Evolutionary conservation across 148 eudicot genomes (phyloP), one percentile per base, ranked within the genome.

Genomic region (Rheum nobile): DNA sequence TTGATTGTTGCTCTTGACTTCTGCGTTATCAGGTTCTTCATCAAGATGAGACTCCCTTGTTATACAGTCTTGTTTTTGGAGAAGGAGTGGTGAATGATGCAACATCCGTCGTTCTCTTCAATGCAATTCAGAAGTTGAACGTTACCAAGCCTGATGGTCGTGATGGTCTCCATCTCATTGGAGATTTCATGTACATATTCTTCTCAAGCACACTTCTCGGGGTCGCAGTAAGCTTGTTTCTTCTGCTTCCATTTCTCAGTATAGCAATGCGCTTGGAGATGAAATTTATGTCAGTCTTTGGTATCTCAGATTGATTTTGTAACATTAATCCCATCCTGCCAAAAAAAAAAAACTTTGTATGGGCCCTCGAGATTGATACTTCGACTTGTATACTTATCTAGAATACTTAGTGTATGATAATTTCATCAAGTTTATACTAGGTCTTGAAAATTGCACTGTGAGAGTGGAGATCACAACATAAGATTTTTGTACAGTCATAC

Each of bases 1-100:
- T 19, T 59, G 28, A 2, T 12, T 42, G 67, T 31, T 38, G 22
- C n/a, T n/a, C n/a, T n/a, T n/a, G n/a, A n/a, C n/a, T 50, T 67
- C 38, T 22, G 43, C 48, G 24, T 67, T 42, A 17, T 43, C 48
- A 95, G 99, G 87, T 95, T 84, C 85, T 95, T 44, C 85, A 87
- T 83, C 99, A 91, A 90, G 97, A 95, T 28, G 97, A 95, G 77
- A 90, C 99, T 77, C 99, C 99, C 11, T 80, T 91, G 78, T 78
- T 95, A 39, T 91, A 95, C 84, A 95, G 98, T 84, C 85, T 95
- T 61, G 96, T 95, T 17, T 95, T 95, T 75, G 98, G 98, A 19
- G 98, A 95, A 90, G 98, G 98, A 65, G 97, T 95, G 6, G 98
- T 95, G 31, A 95, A 95, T 81, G 98, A 95, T 85, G 98, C 98